Conservation (phyloP, 148 eudicot species). For the Rhododendron simsii region DNA sequence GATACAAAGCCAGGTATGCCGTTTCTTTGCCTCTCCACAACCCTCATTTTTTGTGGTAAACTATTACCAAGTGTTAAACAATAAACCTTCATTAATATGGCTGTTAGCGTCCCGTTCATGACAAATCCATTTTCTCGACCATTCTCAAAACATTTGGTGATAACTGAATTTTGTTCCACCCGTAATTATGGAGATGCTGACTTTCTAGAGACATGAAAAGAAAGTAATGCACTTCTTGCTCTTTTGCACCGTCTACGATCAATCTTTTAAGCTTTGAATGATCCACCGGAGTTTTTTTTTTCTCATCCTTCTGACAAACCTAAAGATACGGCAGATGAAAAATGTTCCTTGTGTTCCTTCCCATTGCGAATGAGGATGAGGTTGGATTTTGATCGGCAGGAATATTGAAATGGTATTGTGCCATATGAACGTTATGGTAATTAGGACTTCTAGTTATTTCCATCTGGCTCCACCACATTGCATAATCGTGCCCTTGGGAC, state of each 20-base stretch:
- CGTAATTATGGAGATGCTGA: not conserved
- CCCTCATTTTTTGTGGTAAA: not conserved
- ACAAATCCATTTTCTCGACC: not conserved
- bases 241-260: not conserved
- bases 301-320: not conserved
- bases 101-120: not conserved
- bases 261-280: not conserved
- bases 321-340: not conserved
- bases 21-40: not conserved
- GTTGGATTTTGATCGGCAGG: not conserved
- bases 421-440: not conserved
- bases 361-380: not conserved
- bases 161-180: not conserved
- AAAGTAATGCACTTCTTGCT: not conserved
- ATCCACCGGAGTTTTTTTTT: not conserved
- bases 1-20: constrained; percentile 91
- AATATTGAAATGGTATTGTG: not conserved
- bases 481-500: not conserved
- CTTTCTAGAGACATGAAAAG: not conserved
- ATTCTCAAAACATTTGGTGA: constrained; percentile 1
- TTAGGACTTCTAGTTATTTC: not conserved
- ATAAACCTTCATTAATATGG: not conserved
- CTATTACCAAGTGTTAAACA: not conserved
- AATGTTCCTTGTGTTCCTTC: not conserved
- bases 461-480: not conserved